A percentile compares a stretch with the other conserved stretches of the same genome.
phyloP scores from a whole-genome alignment of 2,329 filamentous ascomycete species.

The Decorospora gaudefroyi region DNA sequence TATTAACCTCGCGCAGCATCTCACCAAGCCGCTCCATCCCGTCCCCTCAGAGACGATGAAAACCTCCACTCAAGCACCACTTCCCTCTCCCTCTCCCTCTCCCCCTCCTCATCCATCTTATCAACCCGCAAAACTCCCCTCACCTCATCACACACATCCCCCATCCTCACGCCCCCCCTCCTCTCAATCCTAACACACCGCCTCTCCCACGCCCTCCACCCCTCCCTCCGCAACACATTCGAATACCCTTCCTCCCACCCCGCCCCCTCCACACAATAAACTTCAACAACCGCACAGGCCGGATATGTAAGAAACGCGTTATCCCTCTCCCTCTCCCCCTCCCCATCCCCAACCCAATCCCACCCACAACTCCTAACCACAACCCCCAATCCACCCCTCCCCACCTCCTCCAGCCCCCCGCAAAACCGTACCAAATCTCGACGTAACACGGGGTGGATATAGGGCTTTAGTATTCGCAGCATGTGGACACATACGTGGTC shows the following conservation, averaged over 20 bases:
- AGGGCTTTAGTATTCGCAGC: no score
- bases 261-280: conserved; percentile 9
- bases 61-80: conserved; percentile 19
- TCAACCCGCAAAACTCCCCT: conserved; percentile 5
- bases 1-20: neutral
- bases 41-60: no score
- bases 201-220: conserved; percentile 1
- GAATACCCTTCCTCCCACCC: conserved; percentile 5
- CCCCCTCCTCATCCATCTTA: neutral
- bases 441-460: conserved; percentile 14
- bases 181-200: conserved; percentile 16
- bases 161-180: conserved; percentile 14
- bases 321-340: neutral
- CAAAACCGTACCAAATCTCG: neutral
- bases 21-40: no score
- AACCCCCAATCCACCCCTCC: conserved; percentile 4
- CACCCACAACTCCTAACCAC: neutral
- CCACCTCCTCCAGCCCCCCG: conserved; percentile 7
- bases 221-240: conserved; percentile 3
- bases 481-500: no score
- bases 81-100: neutral
- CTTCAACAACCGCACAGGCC: neutral
- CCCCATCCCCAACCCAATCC: neutral
- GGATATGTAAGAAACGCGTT: no score
- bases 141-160: conserved; percentile 19